Percentiles rank a stretch among this genome's conserved stretches.
Conservation (phyloP, 148 eudicot genomes). For the Bassia scoparia region DNA sequence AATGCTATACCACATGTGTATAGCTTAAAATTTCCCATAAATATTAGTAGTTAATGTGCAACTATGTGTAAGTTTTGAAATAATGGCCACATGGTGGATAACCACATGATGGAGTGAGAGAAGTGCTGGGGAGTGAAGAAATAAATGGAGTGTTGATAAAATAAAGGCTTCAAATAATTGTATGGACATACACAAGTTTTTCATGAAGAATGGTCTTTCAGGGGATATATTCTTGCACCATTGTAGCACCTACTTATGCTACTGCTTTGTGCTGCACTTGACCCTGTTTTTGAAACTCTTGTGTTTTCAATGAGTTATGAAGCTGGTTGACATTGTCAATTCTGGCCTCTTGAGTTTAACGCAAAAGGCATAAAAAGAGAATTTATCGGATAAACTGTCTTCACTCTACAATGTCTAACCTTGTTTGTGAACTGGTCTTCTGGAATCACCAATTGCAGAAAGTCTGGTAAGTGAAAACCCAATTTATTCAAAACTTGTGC, state of each 20-base stretch:
- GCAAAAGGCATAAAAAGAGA: background rate
- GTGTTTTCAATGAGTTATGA: conserved; percentile 1
- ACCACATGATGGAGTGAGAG: background rate
- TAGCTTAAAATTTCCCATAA: too few species aligned
- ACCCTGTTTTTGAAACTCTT: conserved; percentile 4
- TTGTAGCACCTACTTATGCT: conserved; percentile 5
- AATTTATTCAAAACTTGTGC: background rate
- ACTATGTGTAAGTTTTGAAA: conserved; percentile 7
- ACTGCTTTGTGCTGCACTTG: conserved; percentile 2
- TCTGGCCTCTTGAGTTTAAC: background rate
- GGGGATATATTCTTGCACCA: background rate
- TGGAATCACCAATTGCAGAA: conserved; percentile 13
- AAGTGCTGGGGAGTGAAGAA: background rate
- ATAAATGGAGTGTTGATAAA: conserved; percentile 1
- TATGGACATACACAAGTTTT: background rate
- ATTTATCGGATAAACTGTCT: conserved; percentile 10
- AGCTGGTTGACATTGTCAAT: background rate
- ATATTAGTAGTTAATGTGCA: too few species aligned
- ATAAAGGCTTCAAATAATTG: background rate
- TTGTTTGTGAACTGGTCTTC: background rate
- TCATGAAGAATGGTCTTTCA: conserved; percentile 11
- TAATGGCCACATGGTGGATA: conserved; percentile 5
- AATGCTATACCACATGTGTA: too few species aligned
- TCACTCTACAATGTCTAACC: background rate
- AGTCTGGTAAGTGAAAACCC: conserved; percentile 7